These are phyloP conservation scores for Beauveria pseudobassiana DNA, from an alignment of 2,329 filamentous ascomycete genomes.

Conservation along the genomic window DNA sequence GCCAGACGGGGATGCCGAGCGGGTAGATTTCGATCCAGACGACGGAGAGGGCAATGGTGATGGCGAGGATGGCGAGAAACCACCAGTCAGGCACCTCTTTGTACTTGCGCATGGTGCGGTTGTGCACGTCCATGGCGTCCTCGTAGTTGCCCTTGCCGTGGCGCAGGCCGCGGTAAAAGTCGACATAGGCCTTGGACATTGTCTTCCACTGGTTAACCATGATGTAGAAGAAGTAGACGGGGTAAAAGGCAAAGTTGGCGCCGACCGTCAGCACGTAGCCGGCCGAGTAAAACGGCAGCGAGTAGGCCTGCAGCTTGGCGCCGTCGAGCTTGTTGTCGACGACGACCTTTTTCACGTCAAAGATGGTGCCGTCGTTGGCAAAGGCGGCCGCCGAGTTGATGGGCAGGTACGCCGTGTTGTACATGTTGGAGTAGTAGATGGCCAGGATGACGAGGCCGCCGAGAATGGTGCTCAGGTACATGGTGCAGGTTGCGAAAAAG, in stretches of 20 bases:
- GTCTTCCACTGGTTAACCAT: slow-evolving; percentile 34
- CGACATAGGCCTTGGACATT: slow-evolving; percentile 28
- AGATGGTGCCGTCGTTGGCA: slow-evolving; percentile 33
- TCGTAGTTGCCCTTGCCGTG: slow-evolving; percentile 34
- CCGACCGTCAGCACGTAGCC: slow-evolving; percentile 34
- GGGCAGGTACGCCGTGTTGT: slow-evolving; percentile 36
- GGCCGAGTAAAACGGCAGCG: slow-evolving; percentile 36
- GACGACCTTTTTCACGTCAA: slow-evolving; percentile 28
- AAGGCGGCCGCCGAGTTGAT: slow-evolving; percentile 37
- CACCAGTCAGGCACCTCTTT: slow-evolving; percentile 40
- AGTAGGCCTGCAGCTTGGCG: slow-evolving; percentile 33
- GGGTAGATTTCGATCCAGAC: slow-evolving; percentile 20
- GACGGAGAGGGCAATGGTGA: slow-evolving; percentile 23
- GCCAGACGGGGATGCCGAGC: slow-evolving; percentile 19
- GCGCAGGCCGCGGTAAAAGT: slow-evolving; percentile 31
- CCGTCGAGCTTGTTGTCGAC: slow-evolving; percentile 30
- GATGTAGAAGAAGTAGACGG: slow-evolving; percentile 35
- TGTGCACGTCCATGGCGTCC: slow-evolving; percentile 34
- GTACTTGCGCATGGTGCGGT: slow-evolving; percentile 32
- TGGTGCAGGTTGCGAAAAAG: slow-evolving; percentile 32
- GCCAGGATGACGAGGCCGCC: slow-evolving; percentile 31
- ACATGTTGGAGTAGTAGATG: slow-evolving; percentile 36
- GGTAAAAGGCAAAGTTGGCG: slow-evolving; percentile 37
- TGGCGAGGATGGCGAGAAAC: slow-evolving; percentile 33
- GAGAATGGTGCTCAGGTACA: slow-evolving; percentile 27